Evolutionary conservation across 2,329 filamentous ascomycete genomes (phyloP), one percentile per base, ranked within the genome.

Genomic region (Madurella fahalii): DNA sequence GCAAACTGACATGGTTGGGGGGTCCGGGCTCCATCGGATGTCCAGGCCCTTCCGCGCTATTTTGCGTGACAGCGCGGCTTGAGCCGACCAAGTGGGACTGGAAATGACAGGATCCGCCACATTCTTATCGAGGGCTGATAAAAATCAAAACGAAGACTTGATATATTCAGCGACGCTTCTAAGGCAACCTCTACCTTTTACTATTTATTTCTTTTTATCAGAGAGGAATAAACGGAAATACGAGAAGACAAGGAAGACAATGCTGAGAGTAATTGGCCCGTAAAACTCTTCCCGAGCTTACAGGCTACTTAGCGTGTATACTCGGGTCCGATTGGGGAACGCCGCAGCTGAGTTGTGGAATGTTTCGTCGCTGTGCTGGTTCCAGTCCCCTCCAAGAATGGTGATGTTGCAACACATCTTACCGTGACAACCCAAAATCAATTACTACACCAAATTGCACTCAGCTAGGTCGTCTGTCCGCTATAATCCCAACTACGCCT

Each of bases 21-120:
- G 47, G 46, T 45, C 42, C 47, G 48, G 40, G 46, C 50, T 47
- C 45, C 58, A 54, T 56, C 56, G 56, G 50, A 58, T 40, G 52
- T 58, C 56, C 57, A 58, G 46, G 32, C 45, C 52, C 25, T 25
- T 25, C 32, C 48, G 43, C 52, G 52, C 55, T 53, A 56, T 53
- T 53, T 58, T 49, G 11, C 16, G 32, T 57, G 58, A 55, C 54
- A 59, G 54, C 53, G 50, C 55, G 46, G 52, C 50, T 40, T 52
- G 46, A 47, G 20, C 51, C 51, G 52, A 55, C 34, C 16, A 47
- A 53, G 53, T 51, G 56, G 56, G 43, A 30, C 52, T 50, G 43
- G 20, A n/a, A 55, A 44, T 18, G 5, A 11, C 25, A 25, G 25
- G 25, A 25, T 25, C 25, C 25, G 25, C 25, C 25, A n/a, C n/a